Base-by-base conservation (phyloP, 2,329 filamentous ascomycete genomes). In the Cladosporium sp. region DNA sequence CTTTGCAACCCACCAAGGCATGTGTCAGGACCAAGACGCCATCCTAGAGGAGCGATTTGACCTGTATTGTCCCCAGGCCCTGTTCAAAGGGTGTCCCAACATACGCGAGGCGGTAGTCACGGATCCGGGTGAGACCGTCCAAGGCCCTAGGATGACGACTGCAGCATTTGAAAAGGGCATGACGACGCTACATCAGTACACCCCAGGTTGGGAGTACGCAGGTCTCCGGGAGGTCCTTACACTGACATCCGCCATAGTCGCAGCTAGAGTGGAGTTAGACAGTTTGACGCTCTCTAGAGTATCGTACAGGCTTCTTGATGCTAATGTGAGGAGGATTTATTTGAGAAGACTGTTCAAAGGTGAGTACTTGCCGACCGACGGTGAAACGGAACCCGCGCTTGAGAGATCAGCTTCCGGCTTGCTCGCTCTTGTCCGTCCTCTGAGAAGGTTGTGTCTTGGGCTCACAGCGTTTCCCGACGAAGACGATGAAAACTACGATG, bases 61-160 rank as follows among this genome's bases (percentile, higher is more conserved):
- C 16, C 18, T 13, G 3, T 4, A 3, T 3, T 45, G 42, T 16
- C n/a, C 35, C 7, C 12, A 8, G 1, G 6, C 29, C 5, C 20
- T 45, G 3, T 45, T 45, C 32, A n/a, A 16, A 3, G 19, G 32
- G 6, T 45, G 30, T 9, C 2, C 2, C 7, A 22, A 25, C 2
- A 8, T 45, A n/a, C 19, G 30, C 13, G 42, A 45, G 1, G n/a
- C n/a, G n/a, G n/a, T n/a, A n/a, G 42, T 45, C 16, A 45, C 42
- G 8, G 12, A 35, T 3, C 18, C 19, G n/a, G 33, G 29, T 15
- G 7, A 20, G 1, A 12, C 6, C 2, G 19, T 16, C 15, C 30
- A 16, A 11, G 20, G 9, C 2, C n/a, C n/a, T n/a, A 16, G 30
- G 5, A 1, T 5, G 0, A 7, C 27, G 11, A 4, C 2, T 16